Conservation (phyloP, 2,329 filamentous ascomycete genomes). For the Lizonia empirigonia region DNA sequence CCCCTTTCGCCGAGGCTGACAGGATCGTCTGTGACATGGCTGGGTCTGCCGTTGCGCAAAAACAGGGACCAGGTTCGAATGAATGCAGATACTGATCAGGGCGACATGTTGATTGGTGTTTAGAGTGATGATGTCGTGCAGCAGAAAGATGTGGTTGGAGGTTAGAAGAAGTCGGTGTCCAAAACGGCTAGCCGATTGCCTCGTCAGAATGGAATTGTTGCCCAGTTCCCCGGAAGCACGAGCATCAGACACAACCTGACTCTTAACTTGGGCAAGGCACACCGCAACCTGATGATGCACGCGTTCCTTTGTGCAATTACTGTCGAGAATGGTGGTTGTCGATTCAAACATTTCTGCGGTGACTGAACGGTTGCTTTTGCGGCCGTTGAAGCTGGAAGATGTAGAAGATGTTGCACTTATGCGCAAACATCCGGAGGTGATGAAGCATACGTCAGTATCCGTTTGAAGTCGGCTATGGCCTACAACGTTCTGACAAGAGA, state of each 20-base stretch:
- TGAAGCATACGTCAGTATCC: constrained; percentile 61
- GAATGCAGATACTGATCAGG: constrained; percentile 17
- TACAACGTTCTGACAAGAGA: constrained; percentile 15
- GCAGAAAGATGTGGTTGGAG: constrained; percentile 28
- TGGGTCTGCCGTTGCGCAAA: constrained; percentile 2
- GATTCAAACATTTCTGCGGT: constrained; percentile 35
- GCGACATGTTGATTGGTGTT: constrained; percentile 31
- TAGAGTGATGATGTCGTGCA: constrained; percentile 22
- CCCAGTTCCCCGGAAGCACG: constrained; percentile 23
- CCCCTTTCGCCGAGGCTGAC: constrained; percentile 67
- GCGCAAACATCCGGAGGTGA: constrained; percentile 65
- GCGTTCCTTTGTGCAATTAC: constrained; percentile 1
- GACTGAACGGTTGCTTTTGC: constrained; percentile 62
- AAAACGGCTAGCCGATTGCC: constrained; percentile 29
- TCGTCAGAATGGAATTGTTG: constrained; percentile 10
- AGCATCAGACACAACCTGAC: constrained; percentile 20
- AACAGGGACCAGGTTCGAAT: constrained; percentile 15
- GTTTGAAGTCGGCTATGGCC: neutral
- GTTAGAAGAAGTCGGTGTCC: constrained; percentile 25
- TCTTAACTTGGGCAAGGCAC: constrained; percentile 23
- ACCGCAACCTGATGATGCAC: constrained; percentile 34
- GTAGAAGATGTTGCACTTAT: constrained; percentile 58
- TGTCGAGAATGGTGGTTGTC: constrained; percentile 42
- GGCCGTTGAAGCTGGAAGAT: constrained; percentile 59
- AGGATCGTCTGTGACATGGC: constrained; percentile 45